These are phyloP conservation scores for Sordaria brevicollis DNA, from an alignment of 495 filamentous ascomycete species.

Conservation along the genomic window DNA sequence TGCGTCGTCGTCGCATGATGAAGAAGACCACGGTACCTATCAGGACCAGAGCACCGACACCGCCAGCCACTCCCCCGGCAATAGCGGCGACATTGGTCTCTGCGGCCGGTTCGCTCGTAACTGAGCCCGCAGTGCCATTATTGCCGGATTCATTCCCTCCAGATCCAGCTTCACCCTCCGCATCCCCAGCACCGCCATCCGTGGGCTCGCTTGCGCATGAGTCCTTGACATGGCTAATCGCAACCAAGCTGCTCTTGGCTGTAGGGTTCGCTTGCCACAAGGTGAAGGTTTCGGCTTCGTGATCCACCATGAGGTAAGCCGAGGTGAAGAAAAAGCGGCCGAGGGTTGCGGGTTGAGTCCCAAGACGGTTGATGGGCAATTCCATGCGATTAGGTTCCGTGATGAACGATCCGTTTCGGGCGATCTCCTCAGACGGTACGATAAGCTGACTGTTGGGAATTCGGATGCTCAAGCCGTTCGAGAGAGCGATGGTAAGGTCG, in stretches of 20 bases:
- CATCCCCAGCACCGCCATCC: background rate
- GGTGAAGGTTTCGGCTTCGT: constrained; percentile 17
- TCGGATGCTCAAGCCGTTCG: constrained; percentile 10
- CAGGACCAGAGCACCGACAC: background rate
- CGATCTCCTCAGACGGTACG: constrained; percentile 18
- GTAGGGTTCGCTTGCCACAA: constrained; percentile 15
- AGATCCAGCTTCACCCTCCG: background rate
- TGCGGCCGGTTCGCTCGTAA: background rate
- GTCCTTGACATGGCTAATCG: background rate
- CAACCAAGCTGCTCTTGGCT: background rate
- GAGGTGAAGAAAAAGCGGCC: constrained; percentile 31
- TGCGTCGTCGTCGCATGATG: background rate
- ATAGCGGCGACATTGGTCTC: background rate
- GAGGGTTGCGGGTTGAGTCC: constrained; percentile 19
- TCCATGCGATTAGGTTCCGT: constrained; percentile 9
- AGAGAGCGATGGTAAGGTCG: constrained; percentile 11
- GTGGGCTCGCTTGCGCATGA: background rate
- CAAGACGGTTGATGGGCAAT: constrained; percentile 17
- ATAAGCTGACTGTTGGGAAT: constrained; percentile 29
- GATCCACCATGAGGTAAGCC: constrained; percentile 30
- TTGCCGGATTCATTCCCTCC: background rate
- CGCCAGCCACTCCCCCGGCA: constrained; percentile 3
- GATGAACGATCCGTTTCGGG: constrained; percentile 14
- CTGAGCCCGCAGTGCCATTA: background rate
- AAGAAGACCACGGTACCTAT: background rate